These are phyloP conservation scores for Fusarium ramigenum DNA, from an alignment of 2,329 filamentous ascomycete genomes.

Conservation along the genomic window DNA sequence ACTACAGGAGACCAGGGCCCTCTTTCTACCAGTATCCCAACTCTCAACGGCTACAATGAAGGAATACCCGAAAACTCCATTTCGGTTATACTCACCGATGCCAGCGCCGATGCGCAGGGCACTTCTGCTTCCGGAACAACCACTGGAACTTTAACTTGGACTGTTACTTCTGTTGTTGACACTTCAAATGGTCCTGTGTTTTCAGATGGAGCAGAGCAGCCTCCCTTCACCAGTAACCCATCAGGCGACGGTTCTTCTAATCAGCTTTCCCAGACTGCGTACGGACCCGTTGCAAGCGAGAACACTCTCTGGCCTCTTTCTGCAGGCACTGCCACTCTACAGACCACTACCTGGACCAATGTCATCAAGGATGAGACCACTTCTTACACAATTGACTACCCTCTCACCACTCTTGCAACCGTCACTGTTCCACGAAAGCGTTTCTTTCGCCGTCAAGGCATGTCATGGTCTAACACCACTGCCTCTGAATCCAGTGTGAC, in stretches of 20 bases:
- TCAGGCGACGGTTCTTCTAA: conserved; percentile 20
- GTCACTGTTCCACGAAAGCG: conserved; percentile 44
- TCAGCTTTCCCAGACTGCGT: conserved; percentile 33
- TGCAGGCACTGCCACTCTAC: conserved; percentile 38
- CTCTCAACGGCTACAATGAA: conserved; percentile 43
- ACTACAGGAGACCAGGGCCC: conserved; percentile 13
- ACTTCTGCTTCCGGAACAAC: conserved; percentile 31
- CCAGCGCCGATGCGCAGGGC: conserved; percentile 26
- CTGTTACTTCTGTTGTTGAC: conserved; percentile 39
- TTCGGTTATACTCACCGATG: conserved; percentile 32
- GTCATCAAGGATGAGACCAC: conserved; percentile 51
- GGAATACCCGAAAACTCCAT: conserved; percentile 15
- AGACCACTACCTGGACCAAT: conserved; percentile 53
- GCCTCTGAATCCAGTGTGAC: conserved; percentile 22
- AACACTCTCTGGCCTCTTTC: conserved; percentile 39
- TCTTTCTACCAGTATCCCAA: conserved; percentile 26
- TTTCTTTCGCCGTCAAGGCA: conserved; percentile 43
- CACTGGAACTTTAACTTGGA: conserved; percentile 38
- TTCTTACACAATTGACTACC: conserved; percentile 52
- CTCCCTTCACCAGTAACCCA: conserved; percentile 28
- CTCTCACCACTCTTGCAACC: conserved; percentile 51
- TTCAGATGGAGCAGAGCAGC: conserved; percentile 27
- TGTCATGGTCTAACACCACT: conserved; percentile 49
- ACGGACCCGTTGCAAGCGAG: conserved; percentile 37
- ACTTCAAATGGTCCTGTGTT: conserved; percentile 34